phyloP scores from a whole-genome alignment of 2,329 filamentous ascomycete genomes.

The Coniochaeta hoffmannii region DNA sequence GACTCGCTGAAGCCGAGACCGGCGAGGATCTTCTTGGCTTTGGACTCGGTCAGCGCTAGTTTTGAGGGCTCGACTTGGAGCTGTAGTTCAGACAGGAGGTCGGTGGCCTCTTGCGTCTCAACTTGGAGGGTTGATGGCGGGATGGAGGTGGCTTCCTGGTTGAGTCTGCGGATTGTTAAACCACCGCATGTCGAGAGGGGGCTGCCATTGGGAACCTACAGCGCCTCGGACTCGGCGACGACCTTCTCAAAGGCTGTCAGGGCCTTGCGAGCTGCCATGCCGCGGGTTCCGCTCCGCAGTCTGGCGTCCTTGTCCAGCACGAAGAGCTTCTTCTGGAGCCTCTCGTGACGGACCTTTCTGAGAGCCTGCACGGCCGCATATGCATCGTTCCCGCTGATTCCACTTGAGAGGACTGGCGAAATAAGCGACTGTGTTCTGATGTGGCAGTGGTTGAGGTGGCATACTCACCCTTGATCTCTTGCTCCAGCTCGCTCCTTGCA shows the following conservation, averaged over 20 bases:
- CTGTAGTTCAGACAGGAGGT: conserved; percentile 63
- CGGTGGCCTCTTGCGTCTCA: conserved; percentile 62
- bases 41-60: conserved; percentile 55
- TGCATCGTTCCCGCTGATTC: conserved; percentile 50
- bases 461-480: conserved; percentile 50
- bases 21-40: conserved; percentile 57
- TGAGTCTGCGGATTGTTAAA: conserved; percentile 23
- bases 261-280: conserved; percentile 68
- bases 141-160: conserved; percentile 50
- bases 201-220: conserved; percentile 30
- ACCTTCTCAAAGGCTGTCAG: conserved; percentile 62
- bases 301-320: conserved; percentile 66
- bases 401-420: conserved; percentile 44
- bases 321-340: conserved; percentile 56
- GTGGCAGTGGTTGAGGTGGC: not conserved
- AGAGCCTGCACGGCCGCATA: conserved; percentile 53
- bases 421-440: not conserved
- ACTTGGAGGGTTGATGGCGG: conserved; percentile 46
- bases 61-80: conserved; percentile 59
- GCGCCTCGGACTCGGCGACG: conserved; percentile 46
- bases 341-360: conserved; percentile 54
- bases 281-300: conserved; percentile 66
- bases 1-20: conserved; percentile 66
- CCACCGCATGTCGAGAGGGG: not conserved
- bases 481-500: conserved; percentile 47